Conservation (phyloP, 345 rosid species). For the Murraya koenigii region DNA sequence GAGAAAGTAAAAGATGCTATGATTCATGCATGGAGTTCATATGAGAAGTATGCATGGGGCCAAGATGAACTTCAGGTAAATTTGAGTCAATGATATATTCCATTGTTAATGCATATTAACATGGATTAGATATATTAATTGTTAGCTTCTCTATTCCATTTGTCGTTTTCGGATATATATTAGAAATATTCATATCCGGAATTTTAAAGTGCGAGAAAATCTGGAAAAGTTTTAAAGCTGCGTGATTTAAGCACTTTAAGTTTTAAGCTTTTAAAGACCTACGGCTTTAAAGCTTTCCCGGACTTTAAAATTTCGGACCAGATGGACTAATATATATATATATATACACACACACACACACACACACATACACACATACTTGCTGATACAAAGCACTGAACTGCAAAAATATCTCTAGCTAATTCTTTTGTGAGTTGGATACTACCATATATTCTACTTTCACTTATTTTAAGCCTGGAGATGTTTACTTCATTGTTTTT, state of each 20-base stretch:
- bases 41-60: slow-evolving; percentile 99
- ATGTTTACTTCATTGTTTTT: background rate
- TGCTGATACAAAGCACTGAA: background rate
- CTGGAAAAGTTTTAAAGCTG: no score
- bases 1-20: slow-evolving; percentile 95
- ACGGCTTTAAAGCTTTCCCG: no score
- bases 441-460: background rate
- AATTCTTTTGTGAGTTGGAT: background rate
- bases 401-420: background rate
- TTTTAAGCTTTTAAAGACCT: no score
- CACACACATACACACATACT: no score
- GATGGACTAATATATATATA: no score
- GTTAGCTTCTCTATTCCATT: background rate
- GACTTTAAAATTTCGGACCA: no score
- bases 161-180: background rate
- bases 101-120: background rate
- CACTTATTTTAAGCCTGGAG: background rate
- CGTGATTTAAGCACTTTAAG: no score
- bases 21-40: slow-evolving; percentile 95
- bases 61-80: slow-evolving; percentile 91
- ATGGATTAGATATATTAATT: background rate
- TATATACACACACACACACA: no score
- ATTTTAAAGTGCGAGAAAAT: no score
- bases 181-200: no score
- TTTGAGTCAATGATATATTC: background rate